Evolutionary conservation across 1,139 yeast genomes (phyloP), one percentile per base, ranked within the genome.

Genomic region (Candida labiduridarum): DNA sequence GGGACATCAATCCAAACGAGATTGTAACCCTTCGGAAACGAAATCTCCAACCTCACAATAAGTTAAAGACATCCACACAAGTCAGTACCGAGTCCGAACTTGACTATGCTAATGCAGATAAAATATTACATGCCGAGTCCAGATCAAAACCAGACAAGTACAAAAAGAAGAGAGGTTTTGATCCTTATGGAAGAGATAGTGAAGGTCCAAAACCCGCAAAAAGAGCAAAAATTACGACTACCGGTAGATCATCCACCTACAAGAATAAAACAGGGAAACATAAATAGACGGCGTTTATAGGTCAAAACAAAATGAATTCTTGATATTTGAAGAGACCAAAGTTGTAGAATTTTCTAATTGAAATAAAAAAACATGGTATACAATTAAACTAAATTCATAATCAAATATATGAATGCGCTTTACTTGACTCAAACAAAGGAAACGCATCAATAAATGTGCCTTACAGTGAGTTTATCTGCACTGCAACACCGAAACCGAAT

Each of bases 201-300:
- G 71, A 69, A 34, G 85, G 83, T 4, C 87, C 86, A 8, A 68
- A 67, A 57, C 75, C 79, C 8, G 78, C 79, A 3, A 83, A 80
- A 65, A 77, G 71, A 57, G 64, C 69, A 29, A 72, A 67, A 53
- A 66, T 69, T 41, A 58, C 67, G 41, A 72, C 74, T 7, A 56
- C 65, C 45, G 85, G 85, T 22, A 80, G 74, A 55, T 74, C 81
- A 9, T 63, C 79, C 3, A 79, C 85, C 0, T 82, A 78, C 54
- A 74, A 69, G 50, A 68, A 67, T 48, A 67, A 56, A 48, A 54
- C 15, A 25, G 34, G 19, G 19, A 48, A 34, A 52, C 44, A 44
- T 51, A 50, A 41, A 22, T 38, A 29, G 34, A 35, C n/a, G 30
- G 25, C 25, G 7, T 22, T 22, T 22, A 22, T 22, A 22, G 25